Percentiles rank a stretch among this genome's conserved stretches.
Evolutionary conservation across 1,284 basidiomycete species (phyloP).

Genomic region (Austroboletus novae-zelandiae): DNA sequence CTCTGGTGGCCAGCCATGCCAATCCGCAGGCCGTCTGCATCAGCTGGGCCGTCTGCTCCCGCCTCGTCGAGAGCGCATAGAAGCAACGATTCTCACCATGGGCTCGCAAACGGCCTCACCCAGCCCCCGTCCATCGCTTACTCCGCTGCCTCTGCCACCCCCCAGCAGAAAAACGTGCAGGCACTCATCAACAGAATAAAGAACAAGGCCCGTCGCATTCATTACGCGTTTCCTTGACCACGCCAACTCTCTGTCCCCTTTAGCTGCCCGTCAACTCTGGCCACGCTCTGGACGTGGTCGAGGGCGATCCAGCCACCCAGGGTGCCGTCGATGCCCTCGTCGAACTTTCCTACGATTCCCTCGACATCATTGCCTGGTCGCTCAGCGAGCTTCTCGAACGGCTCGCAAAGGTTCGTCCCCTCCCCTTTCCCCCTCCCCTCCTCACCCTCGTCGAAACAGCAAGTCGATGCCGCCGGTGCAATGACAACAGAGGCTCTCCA

Average conservation of each 20-base stretch:
- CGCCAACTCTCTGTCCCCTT: background rate
- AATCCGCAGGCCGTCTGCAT: constrained; percentile 47
- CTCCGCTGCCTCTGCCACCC: constrained; percentile 42
- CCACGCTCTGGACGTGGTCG: constrained; percentile 65
- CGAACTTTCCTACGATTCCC: constrained; percentile 71
- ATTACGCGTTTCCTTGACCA: background rate
- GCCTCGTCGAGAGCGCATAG: constrained; percentile 39
- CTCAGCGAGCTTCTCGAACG: constrained; percentile 74
- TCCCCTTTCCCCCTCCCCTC: background rate
- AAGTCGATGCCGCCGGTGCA: constrained; percentile 50
- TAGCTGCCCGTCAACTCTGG: constrained; percentile 89
- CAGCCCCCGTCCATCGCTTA: constrained; percentile 35
- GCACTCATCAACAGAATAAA: constrained; percentile 70
- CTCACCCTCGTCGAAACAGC: constrained; percentile 35
- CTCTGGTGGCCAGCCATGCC: constrained; percentile 35
- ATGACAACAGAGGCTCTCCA: constrained; percentile 75
- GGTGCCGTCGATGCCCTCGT: constrained; percentile 76
- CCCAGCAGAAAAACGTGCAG: constrained; percentile 71
- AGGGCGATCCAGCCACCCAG: constrained; percentile 69
- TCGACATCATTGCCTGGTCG: constrained; percentile 79
- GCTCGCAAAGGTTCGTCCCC: constrained; percentile 64
- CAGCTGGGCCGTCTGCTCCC: constrained; percentile 32
- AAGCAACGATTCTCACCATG: constrained; percentile 51
- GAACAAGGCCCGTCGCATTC: constrained; percentile 51
- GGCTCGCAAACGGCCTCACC: constrained; percentile 35